Base-by-base conservation (phyloP, 1,139 yeast species). In the Taphrina communis region DNA sequence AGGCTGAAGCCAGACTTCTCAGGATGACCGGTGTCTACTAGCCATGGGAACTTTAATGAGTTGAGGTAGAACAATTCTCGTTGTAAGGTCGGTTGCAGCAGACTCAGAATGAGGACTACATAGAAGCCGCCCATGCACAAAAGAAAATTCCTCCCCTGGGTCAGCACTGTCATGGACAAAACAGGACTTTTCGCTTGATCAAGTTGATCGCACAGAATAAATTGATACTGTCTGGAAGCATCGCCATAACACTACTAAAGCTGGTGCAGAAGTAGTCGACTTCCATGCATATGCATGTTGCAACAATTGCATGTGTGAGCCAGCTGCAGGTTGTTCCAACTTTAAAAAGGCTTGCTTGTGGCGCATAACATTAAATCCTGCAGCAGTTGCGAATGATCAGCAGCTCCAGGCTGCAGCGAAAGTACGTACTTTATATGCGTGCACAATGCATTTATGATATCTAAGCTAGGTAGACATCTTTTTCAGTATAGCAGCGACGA, bases 401-500 rank as follows among this genome's bases (percentile, higher is more conserved):
- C 31, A 25, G 31, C 2, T 25, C 31, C 4, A 25, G 31, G 4
- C 31, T 25, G 31, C 31, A 25, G 31, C 31, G 2, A 4, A 25
- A 25, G 31, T 25, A 25, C 31, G 31, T 25, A 17, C 17, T 17
- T 17, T 17, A 17, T 38, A 38, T 38, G 41, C 41, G 41, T 38
- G 41, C 17, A 17, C 17, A 25, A 25, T 25, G 31, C 31, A 25
- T 25, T 25, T 25, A 12, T 7, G n/a, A 12, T 44, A n/a, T 53
- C 25, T 36, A 53, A 4, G 19, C 38, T 46, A 63, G 8, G 67
- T 53, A 12, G 61, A 39, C 61, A 63, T 55, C 21, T 44, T 82
- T 77, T 82, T 82, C 76, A 90, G 78, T 73, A 94, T 86, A 79
- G 94, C 99, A 72, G 87, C 87, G 73, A 89, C 81, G 72, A 95